Evolutionary conservation across 371 early-diverging fungal genomes (phyloP).

Genomic region (Zopfochytrium polystomum): DNA sequence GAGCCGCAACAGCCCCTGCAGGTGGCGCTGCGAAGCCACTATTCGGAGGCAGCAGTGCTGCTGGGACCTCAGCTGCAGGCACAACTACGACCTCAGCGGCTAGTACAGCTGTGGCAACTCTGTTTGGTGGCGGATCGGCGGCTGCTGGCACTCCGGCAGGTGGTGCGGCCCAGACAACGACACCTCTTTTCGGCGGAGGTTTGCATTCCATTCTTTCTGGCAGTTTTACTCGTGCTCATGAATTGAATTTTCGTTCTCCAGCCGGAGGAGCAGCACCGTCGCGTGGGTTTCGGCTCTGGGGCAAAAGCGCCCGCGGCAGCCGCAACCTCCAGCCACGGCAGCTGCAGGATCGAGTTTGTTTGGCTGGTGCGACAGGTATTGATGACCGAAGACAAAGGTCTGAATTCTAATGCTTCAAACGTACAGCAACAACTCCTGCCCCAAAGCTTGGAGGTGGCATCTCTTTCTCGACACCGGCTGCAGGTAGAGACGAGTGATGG

Average conservation of each 20-base stretch:
- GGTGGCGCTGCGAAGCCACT: too few species aligned
- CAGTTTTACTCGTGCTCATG: not conserved
- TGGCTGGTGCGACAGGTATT: too few species aligned
- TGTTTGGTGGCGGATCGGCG: conserved; percentile 9
- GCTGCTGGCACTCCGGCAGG: conserved; percentile 18
- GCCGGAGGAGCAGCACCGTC: conserved; percentile 6
- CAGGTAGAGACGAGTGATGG: not conserved
- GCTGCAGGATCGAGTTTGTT: too few species aligned
- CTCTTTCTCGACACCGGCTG: not conserved
- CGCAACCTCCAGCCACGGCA: conserved; percentile 9
- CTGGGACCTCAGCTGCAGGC: conserved; percentile 11
- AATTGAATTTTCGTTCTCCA: conserved; percentile 14
- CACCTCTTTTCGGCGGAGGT: too few species aligned
- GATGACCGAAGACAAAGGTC: too few species aligned
- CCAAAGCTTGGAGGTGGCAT: too few species aligned
- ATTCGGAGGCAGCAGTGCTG: too few species aligned
- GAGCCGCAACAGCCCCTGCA: too few species aligned
- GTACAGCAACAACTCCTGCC: too few species aligned
- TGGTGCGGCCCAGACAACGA: conserved; percentile 31
- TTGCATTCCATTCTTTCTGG: too few species aligned
- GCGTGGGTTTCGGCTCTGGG: conserved; percentile 27
- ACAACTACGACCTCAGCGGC: conserved; percentile 17
- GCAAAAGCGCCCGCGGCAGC: conserved; percentile 18
- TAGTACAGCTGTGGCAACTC: conserved; percentile 6
- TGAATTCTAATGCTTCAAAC: too few species aligned